Base-by-base conservation (phyloP, 2,329 filamentous ascomycete species). In the Aureobasidium uvarum region DNA sequence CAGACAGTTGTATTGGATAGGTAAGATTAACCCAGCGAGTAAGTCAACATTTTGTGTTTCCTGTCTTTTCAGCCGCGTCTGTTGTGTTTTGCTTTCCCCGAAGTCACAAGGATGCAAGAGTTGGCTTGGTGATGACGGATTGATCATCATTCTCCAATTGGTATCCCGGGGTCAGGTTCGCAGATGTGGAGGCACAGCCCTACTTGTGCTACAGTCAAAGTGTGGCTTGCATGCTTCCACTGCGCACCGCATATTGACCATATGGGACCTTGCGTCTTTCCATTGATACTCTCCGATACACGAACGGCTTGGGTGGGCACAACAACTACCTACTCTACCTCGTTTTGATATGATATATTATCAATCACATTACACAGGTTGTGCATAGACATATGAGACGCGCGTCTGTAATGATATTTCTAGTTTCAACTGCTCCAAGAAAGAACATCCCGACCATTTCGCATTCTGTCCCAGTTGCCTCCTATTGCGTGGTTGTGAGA, bases 91-190 rank as follows among this genome's bases (percentile, higher is more conserved):
- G 8, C 1, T 13, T 28, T 20, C 11, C n/a, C 13, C 7, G 4
- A 6, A 20, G 31, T 48, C 28, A 38, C n/a, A 7, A 60, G 43
- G n/a, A n/a, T 48, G n/a, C 5, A 23, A 25, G 28, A 38, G 43
- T 60, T 60, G 56, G 56, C 43, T 36, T 25, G 41, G 28, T 60
- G 28, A 25, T 58, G 38, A 31, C 14, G 33, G 8, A 54, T 18
- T 23, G 54, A 58, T 58, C 39, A 58, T 45, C 54, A 33, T 45
- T 58, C 54, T 45, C 54, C 54, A 13, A n/a, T 45, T 28, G 54
- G 54, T 33, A 58, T 43, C 54, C 54, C 38, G 36, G 13, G 52
- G 7, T 25, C 1, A 41, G 36, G 13, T 25, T 23, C 18, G 13
- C n/a, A 20, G 18, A 36, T 52, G 31, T 31, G 51, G 51, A 56